Percentiles rank a stretch among this genome's conserved stretches.
These are phyloP conservation scores for Botrytis fragariae DNA, from an alignment of 2,329 filamentous ascomycete genomes.

Conservation along the genomic window DNA sequence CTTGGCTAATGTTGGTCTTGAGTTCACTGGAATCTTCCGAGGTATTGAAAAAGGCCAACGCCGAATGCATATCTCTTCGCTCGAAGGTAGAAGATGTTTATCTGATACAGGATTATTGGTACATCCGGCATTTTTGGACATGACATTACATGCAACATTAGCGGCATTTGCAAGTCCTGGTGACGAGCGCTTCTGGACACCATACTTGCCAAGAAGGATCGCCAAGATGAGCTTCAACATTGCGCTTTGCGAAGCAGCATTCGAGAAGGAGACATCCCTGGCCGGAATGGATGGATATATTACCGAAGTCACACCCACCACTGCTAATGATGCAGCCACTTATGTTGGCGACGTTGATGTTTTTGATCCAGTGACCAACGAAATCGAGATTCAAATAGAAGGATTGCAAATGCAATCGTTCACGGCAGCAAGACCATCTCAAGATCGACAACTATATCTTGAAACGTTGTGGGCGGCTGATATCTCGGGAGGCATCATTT, in stretches of 20 bases:
- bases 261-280: conserved; percentile 6
- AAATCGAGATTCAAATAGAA: conserved; percentile 30
- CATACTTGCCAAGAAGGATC: conserved; percentile 31
- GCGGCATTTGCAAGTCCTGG: conserved; percentile 26
- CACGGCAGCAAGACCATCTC: conserved; percentile 24
- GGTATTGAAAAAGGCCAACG: conserved; percentile 22
- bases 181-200: conserved; percentile 27
- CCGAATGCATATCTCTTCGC: conserved; percentile 18
- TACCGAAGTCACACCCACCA: conserved; percentile 11
- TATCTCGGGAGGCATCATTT: conserved; percentile 24
- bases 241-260: conserved; percentile 15
- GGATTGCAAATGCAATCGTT: conserved; percentile 27
- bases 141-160: conserved; percentile 53
- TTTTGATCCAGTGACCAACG: conserved; percentile 5
- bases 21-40: conserved; percentile 26
- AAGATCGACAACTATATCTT: conserved; percentile 32
- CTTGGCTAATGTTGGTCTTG: conserved; percentile 24
- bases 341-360: conserved; percentile 13
- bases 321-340: conserved; percentile 5
- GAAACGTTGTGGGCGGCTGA: conserved; percentile 25
- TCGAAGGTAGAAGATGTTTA: background rate
- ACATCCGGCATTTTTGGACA: conserved; percentile 56
- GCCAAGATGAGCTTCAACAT: conserved; percentile 29
- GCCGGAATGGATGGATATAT: conserved; percentile 18
- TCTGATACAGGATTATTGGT: conserved; percentile 36